Conservation (phyloP, 2,329 filamentous ascomycete genomes). For the Curvularia sp. region DNA sequence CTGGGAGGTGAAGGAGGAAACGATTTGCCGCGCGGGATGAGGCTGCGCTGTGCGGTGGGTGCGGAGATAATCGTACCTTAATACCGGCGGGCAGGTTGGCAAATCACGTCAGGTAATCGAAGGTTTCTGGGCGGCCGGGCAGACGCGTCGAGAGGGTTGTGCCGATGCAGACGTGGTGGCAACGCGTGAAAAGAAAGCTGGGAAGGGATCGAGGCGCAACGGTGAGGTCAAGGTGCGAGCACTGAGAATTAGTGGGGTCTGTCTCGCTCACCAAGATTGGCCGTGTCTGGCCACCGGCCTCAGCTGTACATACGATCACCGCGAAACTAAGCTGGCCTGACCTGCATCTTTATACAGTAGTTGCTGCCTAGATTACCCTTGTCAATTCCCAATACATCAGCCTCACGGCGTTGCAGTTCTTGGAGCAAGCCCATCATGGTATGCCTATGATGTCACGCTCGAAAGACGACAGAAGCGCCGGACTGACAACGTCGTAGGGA, state of each 20-base stretch:
- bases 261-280: slow-evolving; percentile 34
- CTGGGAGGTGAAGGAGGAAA: slow-evolving; percentile 31
- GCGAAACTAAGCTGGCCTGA: slow-evolving; percentile 9
- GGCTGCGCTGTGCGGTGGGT: slow-evolving; percentile 26
- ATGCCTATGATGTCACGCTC: slow-evolving; percentile 37
- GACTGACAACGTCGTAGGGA: slow-evolving; percentile 41
- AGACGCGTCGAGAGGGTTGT: slow-evolving; percentile 23
- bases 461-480: slow-evolving; percentile 4
- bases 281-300: slow-evolving; percentile 25
- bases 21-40: slow-evolving; percentile 24
- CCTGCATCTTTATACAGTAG: neutral
- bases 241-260: slow-evolving; percentile 41
- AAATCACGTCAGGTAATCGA: slow-evolving; percentile 22
- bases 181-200: slow-evolving; percentile 26
- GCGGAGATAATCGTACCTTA: slow-evolving; percentile 29
- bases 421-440: slow-evolving; percentile 38
- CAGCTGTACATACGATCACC: slow-evolving; percentile 20
- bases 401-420: slow-evolving; percentile 2
- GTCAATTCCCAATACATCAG: neutral
- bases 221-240: slow-evolving; percentile 32
- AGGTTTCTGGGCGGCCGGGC: slow-evolving; percentile 14
- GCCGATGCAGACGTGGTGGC: slow-evolving; percentile 32
- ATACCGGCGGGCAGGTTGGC: slow-evolving; percentile 19
- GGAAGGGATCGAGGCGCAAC: slow-evolving; percentile 27
- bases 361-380: neutral